Evolutionary conservation across 78 protist species (phyloP).

Genomic region (Polysphondylium violaceum): DNA sequence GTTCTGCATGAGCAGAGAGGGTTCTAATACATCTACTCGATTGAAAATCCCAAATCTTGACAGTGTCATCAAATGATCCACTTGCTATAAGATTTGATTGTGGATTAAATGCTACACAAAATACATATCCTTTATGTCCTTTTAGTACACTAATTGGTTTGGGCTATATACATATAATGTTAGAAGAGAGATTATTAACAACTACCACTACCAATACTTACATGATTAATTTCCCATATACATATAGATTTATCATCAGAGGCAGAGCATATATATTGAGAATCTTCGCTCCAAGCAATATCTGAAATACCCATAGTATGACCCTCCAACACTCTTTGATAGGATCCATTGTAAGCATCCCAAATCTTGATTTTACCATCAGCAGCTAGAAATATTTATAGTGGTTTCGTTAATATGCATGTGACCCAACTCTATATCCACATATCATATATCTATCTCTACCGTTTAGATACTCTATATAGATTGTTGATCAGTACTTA

Average conservation of each 20-base stretch:
- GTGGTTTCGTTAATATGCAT: neutral
- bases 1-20: slow-evolving; percentile 95
- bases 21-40: slow-evolving; percentile 77
- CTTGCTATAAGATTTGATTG: slow-evolving; percentile 88
- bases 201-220: slow-evolving; percentile 16
- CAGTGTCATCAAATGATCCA: slow-evolving; percentile 95
- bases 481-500: slow-evolving; percentile 11
- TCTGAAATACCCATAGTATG: slow-evolving; percentile 89
- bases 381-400: slow-evolving; percentile 78
- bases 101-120: slow-evolving; percentile 91
- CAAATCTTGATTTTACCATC: slow-evolving; percentile 84
- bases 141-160: slow-evolving; percentile 63
- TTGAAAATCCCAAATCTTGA: slow-evolving; percentile 86
- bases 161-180: slow-evolving; percentile 26
- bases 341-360: slow-evolving; percentile 61
- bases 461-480: too few species aligned
- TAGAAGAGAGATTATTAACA: neutral
- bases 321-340: slow-evolving; percentile 51
- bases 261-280: slow-evolving; percentile 84
- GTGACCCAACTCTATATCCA: too few species aligned
- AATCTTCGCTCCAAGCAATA: slow-evolving; percentile 84
- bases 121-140: slow-evolving; percentile 92
- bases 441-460: too few species aligned
- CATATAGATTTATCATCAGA: slow-evolving; percentile 90
- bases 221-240: slow-evolving; percentile 88